phyloP scores from a whole-genome alignment of 345 rosid species.

The Turnera subulata region DNA sequence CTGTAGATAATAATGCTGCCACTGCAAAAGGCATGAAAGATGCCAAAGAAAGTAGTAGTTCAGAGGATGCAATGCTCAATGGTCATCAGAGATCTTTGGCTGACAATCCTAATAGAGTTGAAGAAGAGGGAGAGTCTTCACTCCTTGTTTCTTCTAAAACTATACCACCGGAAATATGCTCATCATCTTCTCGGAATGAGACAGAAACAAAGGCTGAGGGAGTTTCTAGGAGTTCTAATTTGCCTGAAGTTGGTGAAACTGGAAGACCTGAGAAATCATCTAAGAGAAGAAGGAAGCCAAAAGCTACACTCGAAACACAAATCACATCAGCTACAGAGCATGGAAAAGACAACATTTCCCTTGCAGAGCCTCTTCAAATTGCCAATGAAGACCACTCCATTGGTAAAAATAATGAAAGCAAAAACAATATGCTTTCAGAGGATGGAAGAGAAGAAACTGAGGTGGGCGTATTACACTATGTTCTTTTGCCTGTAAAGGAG shows the following conservation, averaged over 20 bases:
- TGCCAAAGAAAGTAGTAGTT: neutral
- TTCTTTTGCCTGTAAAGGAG: too few relatives aligned
- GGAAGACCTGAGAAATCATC: constrained; percentile 26
- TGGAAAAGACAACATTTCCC: constrained; percentile 13
- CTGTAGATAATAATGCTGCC: too few relatives aligned
- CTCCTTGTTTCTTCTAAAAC: constrained; percentile 3
- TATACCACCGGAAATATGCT: neutral
- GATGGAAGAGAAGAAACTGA: neutral
- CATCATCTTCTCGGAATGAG: constrained; percentile 10
- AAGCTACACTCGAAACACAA: constrained; percentile 16
- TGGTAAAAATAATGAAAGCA: constrained; percentile 7
- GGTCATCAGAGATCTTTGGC: constrained; percentile 1
- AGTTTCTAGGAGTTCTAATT: too few relatives aligned
- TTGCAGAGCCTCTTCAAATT: constrained; percentile 14
- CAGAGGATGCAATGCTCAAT: neutral
- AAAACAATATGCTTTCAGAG: neutral
- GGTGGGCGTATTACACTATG: neutral
- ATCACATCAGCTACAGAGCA: constrained; percentile 21
- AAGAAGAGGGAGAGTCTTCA: constrained; percentile 12
- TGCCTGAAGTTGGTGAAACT: constrained; percentile 1
- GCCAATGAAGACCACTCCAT: constrained; percentile 17
- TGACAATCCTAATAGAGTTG: constrained; percentile 13
- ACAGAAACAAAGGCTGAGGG: neutral
- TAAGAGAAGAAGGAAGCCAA: constrained; percentile 45
- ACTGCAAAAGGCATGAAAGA: too few relatives aligned